Evolutionary conservation across 78 protist genomes (phyloP).

Genomic region (Dictyostelium firmibasis): DNA sequence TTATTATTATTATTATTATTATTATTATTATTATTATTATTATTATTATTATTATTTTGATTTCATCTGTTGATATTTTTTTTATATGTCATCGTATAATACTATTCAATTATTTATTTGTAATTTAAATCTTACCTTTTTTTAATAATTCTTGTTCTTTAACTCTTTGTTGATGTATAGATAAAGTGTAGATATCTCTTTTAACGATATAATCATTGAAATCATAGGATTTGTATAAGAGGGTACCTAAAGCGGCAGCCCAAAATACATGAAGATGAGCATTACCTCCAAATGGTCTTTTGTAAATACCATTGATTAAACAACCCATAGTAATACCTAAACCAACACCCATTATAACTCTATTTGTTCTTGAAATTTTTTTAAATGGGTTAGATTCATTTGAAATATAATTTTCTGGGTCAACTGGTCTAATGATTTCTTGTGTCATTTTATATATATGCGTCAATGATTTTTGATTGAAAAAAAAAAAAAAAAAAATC

Average conservation of each 20-base stretch:
- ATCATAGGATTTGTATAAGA: conserved; percentile 42
- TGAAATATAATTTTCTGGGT: background rate
- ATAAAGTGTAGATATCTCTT: conserved; percentile 10
- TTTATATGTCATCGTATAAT: background rate
- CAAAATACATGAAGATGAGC: conserved; percentile 10
- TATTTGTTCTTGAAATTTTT: conserved; percentile 10
- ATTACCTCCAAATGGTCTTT: conserved; percentile 7
- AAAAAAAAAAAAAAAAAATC: background rate
- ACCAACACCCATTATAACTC: conserved; percentile 11
- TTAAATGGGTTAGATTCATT: conserved; percentile 31
- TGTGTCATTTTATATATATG: background rate
- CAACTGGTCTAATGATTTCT: background rate
- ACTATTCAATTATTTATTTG: background rate
- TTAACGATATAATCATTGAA: conserved; percentile 4
- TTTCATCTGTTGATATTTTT: too few relatives aligned
- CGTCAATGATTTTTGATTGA: background rate
- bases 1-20: too few relatives aligned
- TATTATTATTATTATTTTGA: background rate
- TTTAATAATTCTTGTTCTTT: conserved; percentile 33
- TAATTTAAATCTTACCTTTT: background rate
- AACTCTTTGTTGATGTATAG: conserved; percentile 6
- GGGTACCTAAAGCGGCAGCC: background rate
- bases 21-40: too few relatives aligned
- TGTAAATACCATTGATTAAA: background rate
- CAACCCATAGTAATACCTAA: conserved; percentile 16